A percentile compares a stretch with the other conserved stretches of the same genome.
phyloP scores from a whole-genome alignment of 2,329 filamentous ascomycete genomes.

The Pseudogymnoascus sp. region DNA sequence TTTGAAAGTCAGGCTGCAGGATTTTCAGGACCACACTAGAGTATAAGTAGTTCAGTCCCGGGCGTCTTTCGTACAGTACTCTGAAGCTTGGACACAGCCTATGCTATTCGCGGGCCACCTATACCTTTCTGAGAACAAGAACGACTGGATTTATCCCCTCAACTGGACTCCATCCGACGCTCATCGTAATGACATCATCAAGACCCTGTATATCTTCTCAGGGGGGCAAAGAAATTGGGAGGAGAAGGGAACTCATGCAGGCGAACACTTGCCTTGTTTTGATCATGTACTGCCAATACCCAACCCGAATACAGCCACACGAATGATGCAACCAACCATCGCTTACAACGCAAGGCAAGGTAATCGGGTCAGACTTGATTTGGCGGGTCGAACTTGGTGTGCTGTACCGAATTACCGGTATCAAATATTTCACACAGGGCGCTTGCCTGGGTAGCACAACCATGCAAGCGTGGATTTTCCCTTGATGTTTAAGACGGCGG shows the following conservation, averaged over 20 bases:
- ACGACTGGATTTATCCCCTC: background rate
- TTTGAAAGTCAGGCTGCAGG: constrained; percentile 1
- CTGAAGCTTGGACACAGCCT: background rate
- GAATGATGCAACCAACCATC: constrained; percentile 2
- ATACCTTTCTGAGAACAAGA: background rate
- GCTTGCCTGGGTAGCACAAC: constrained; percentile 2
- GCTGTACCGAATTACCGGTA: constrained; percentile 7
- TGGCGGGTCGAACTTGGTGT: background rate
- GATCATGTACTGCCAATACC: background rate
- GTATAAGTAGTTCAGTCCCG: constrained; percentile 4
- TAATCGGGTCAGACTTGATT: constrained; percentile 1
- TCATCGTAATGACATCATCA: background rate
- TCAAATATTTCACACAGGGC: constrained; percentile 1
- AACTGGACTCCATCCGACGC: background rate
- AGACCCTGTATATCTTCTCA: background rate
- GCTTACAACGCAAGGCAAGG: constrained; percentile 1
- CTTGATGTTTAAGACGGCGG: constrained; percentile 2
- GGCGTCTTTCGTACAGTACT: background rate
- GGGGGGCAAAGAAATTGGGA: background rate
- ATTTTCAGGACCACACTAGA: background rate
- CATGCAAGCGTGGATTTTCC: constrained; percentile 4
- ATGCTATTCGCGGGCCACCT: background rate
- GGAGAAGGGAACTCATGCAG: background rate
- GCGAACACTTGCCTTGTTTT: constrained; percentile 4
- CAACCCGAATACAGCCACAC: background rate